Evolutionary conservation across 169 alveolate genomes (phyloP), one percentile per base, ranked within the genome.

Genomic region (Babesia sp.): DNA sequence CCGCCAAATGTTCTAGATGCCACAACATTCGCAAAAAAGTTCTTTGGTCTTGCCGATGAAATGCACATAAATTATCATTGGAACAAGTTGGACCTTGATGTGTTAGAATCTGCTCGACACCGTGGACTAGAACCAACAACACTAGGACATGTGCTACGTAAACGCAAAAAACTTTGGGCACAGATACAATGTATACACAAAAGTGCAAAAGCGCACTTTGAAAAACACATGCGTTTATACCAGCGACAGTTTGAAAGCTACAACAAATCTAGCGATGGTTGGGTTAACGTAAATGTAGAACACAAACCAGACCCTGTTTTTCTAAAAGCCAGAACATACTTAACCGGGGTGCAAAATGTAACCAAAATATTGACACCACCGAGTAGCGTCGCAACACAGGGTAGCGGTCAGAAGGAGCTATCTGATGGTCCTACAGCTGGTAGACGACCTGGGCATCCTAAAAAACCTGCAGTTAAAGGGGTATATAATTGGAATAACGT

Each of bases 201-300:
- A 5, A 67, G 76, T 28, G 93, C 91, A 24, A 61, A 41, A 46
- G 57, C 67, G n/a, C 87, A 73, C 36, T 77, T 63, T 29, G 84
- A 45, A 37, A 71, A 81, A 7, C 84, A 76, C 8, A 20, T 61
- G 61, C 44, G 61, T 53, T 74, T 75, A 6, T 85, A 77, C 55
- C 85, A 86, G 59, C 57, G 73, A 50, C 93, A 89, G 57, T 89
- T 86, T 74, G 80, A 68, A 53, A 77, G 72, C n/a, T 89, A 83
- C 70, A 90, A 78, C 41, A 81, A 71, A 48, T 70, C 86, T n/a
- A 53, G 67, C 18, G 93, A 89, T 45, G 93, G 93, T 4, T 89
- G 93, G 93, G 76, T 70, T 9, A 64, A 37, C 41, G 31, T 64
- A 0, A 46, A 28, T 48, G 39, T 45, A 44, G 74, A 64, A 36